Percentiles rank a stretch among this genome's conserved stretches.
Conservation (phyloP, 768 basidiomycete genomes). For the Terana coerulea region DNA sequence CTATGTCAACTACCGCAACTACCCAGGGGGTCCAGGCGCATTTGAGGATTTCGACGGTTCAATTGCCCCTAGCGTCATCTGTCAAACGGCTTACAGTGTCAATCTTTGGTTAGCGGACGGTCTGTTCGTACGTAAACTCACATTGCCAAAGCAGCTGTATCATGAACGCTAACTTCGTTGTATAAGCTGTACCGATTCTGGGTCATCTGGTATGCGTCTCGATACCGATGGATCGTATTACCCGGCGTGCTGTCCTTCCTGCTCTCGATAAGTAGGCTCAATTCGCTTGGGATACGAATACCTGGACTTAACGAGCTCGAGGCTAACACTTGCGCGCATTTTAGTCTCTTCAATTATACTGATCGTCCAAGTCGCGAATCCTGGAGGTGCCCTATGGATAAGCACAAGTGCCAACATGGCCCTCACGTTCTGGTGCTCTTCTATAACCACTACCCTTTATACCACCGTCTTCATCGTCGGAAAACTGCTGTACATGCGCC, state of each 20-base stretch:
- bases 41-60: slow-evolving; percentile 4
- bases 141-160: neutral
- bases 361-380: slow-evolving; percentile 16
- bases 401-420: slow-evolving; percentile 15
- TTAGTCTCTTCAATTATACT: slow-evolving; percentile 17
- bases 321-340: neutral
- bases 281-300: neutral
- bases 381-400: slow-evolving; percentile 13
- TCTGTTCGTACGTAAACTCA: slow-evolving; percentile 18
- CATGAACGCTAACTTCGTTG: no score
- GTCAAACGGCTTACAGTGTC: neutral
- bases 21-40: slow-evolving; percentile 18
- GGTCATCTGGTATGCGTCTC: slow-evolving; percentile 16
- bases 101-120: slow-evolving; percentile 15
- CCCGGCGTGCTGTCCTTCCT: slow-evolving; percentile 7
- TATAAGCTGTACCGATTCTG: slow-evolving; percentile 21
- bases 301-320: neutral
- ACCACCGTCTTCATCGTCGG: slow-evolving; percentile 20
- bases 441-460: slow-evolving; percentile 20
- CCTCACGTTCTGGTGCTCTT: slow-evolving; percentile 22
- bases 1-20: slow-evolving; percentile 21
- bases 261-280: slow-evolving; percentile 13
- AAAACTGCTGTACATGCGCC: slow-evolving; percentile 22
- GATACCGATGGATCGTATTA: slow-evolving; percentile 16
- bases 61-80: neutral